Base-by-base conservation (phyloP, 2,329 filamentous ascomycete genomes). In the Colletotrichum lini region DNA sequence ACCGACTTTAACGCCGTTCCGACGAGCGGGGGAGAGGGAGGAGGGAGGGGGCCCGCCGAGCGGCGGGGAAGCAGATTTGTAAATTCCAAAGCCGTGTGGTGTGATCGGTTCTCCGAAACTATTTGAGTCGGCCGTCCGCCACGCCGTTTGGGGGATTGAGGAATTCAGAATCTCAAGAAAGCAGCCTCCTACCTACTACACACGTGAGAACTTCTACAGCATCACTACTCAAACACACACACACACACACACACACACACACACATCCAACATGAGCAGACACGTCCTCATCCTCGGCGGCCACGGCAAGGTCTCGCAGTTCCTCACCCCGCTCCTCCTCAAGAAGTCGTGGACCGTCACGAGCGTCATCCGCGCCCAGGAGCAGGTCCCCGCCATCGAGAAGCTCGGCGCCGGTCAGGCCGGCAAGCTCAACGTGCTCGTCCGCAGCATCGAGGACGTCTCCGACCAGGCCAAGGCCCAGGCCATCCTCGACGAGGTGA, bases 271-370 rank as follows among this genome's bases (percentile, higher is more conserved):
- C 73, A 77, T 79, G 73, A 75, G 75, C 74, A 84, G 80, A 40
- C 85, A 89, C 78, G 89, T 95, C 70, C 90, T 95, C 72, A 82
- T 96, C 74, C 89, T 96, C 73, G 94, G 94, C 77, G 94, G 94
- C 77, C 93, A 95, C 83, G 94, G 94, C 83, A 94, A 95, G 79
- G 82, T 96, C 71, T 89, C 93, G 74, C 89, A 93, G 70, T 83
- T 92, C 53, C 87, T 96, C 49, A 96, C 94, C 10, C 93, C 92
- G 1, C 87, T 95, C 70, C 90, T 97, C 9, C 89, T 96, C 52
- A 86, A 90, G 61, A 90, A 91, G 74, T 89, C 89, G 44, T 96
- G 93, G 92, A 89, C 89, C 74, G 92, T 97, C 65, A 95, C 92
- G 71, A 94, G 91, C 79, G 84, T 96, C 72, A 92, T 97, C 79